Conservation (phyloP, 2,329 filamentous ascomycete genomes). For the Cercospora sesami region DNA sequence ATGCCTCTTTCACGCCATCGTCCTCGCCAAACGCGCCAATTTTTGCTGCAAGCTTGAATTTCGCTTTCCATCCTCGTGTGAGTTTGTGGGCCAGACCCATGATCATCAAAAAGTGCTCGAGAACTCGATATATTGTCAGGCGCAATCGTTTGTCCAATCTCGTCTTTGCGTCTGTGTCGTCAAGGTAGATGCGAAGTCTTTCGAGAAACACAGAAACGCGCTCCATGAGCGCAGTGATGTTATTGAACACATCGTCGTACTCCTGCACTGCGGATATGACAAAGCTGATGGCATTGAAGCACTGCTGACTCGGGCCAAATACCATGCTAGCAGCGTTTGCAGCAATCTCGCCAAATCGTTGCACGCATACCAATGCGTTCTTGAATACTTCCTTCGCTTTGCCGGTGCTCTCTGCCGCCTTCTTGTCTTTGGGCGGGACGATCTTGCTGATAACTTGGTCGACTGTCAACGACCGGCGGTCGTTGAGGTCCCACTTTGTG, state of each 20-base stretch:
- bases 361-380: slow-evolving; percentile 2
- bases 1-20: slow-evolving; percentile 7
- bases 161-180: background rate
- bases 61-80: slow-evolving; percentile 4
- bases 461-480: background rate
- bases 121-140: slow-evolving; percentile 6
- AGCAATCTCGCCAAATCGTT: slow-evolving; percentile 12
- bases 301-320: slow-evolving; percentile 7
- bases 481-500: slow-evolving; percentile 7
- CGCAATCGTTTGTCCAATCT: slow-evolving; percentile 14
- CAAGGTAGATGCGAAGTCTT: slow-evolving; percentile 11
- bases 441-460: slow-evolving; percentile 15
- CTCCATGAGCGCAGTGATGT: slow-evolving; percentile 14
- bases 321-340: slow-evolving; percentile 13
- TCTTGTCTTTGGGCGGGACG: background rate
- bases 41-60: slow-evolving; percentile 16
- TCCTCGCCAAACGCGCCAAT: slow-evolving; percentile 14
- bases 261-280: slow-evolving; percentile 19
- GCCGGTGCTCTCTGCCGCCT: background rate
- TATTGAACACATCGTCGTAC: slow-evolving; percentile 18
- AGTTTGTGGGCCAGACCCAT: slow-evolving; percentile 11
- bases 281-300: slow-evolving; percentile 21
- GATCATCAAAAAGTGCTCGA: slow-evolving; percentile 15
- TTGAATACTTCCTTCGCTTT: slow-evolving; percentile 14
- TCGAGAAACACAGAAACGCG: slow-evolving; percentile 10